Evolutionary conservation across 176 grass and related monocot genomes (phyloP), one percentile per base, ranked within the genome.

Genomic region (Ampelocalamus luodianensis): DNA sequence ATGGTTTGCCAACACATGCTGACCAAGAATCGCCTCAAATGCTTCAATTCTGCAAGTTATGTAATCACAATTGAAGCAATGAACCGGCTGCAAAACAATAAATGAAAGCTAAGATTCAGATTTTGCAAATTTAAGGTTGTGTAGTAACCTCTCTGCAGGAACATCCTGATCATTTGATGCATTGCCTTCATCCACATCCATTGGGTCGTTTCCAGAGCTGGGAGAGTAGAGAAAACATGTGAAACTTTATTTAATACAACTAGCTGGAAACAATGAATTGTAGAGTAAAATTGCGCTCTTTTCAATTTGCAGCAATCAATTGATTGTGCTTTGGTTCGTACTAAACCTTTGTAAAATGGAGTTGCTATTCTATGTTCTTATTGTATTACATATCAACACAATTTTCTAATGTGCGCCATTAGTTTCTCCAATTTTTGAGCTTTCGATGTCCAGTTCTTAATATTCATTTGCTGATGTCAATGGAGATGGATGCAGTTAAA

Each of bases 1-100:
- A 87, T 92, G 91, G 61, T 94, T 92, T 64, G 88, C 76, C 60
- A 99, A 68, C 67, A 99, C 92, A 85, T 99, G 93, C 89, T 99
- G 93, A 46, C 93, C 89, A 24, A 99, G 78, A 83, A 94, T 84
- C 0, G 78, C 68, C 85, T 95, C 92, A 83, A 99, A 99, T 12
- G 68, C 23, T 76, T 84, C 69, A 53, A 94, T 89, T 86, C 96
- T 99, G 86, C 87, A 87, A 5, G 20, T 86, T 81, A 87, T 2
- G 38, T 49, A 36, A 79, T 70, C 71, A 79, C 32, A 86, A 68
- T 49, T 46, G 4, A 65, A 80, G 1, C 53, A 77, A 76, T 78
- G 37, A 65, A 54, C 82, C 59, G 84, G 78, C 10, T 72, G 32
- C 73, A 74, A 74, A 76, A 74, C 40, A 64, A 72, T 5, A 77